Evolutionary conservation across 345 rosid genomes (phyloP), one percentile per base, ranked within the genome.

Genomic region (Trapa incisa): DNA sequence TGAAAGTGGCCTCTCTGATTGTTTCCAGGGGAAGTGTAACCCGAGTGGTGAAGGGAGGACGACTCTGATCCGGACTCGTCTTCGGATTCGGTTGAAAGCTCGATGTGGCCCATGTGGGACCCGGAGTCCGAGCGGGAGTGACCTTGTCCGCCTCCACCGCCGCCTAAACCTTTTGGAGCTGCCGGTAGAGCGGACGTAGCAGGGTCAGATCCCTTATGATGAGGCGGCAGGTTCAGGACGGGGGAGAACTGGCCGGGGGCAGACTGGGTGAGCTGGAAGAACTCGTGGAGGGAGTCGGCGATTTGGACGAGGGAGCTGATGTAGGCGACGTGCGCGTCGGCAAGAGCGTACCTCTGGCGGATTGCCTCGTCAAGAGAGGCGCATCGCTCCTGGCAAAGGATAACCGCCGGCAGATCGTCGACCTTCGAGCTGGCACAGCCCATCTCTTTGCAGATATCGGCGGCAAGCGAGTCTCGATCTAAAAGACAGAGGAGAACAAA

Each of bases 331-430:
- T 95, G 99, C 42, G 96, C 82, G 22, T 91, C 86, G n/a, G 99
- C 87, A 16, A 95, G 72, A 14, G 79, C 78, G 73, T 78, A 84
- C n/a, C 99, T 87, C 66, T 82, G 96, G 2, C 43, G 79, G 63
- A 91, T 83, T 14, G 96, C 99, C 3, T 83, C 83, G 61, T 85
- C 88, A 8, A 95, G 78, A 71, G 71, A 88, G 63, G 36, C 4
- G 69, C 96, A 91, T 5, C 99, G 85, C 4, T 89, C 82, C 10
- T 92, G 87, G 85, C 99, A 95, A 5, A 95, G 86, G 38, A 84
- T 82, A 57, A 95, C 99, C 65, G 96, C 99, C 62, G 96, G 97
- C 7, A 87, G 92, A 81, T 95, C 99, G 71, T 95, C 96, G 36
- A 86, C 80, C 86, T 91, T 95, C 1, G 99, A 95, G 68, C 77